These are phyloP conservation scores for Colletotrichum sp. DNA, from an alignment of 2,329 filamentous ascomycete species.

Conservation along the genomic window DNA sequence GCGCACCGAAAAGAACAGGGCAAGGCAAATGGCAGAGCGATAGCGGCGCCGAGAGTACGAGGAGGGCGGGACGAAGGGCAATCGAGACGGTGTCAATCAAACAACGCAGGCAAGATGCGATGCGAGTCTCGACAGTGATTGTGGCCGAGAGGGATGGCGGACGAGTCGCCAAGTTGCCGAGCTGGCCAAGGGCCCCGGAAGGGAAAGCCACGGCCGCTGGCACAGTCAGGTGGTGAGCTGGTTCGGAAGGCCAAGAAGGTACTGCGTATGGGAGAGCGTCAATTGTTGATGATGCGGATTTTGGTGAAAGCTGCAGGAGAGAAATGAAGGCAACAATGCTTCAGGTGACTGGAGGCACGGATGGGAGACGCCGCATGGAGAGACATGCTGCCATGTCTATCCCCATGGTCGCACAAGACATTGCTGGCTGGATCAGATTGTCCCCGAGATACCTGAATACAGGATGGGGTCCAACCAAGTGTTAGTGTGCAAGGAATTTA, in stretches of 20 bases:
- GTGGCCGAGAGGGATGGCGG: not conserved
- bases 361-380: not conserved
- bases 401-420: not conserved
- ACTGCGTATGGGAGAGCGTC: not conserved
- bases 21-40: not conserved
- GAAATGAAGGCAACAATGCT: not conserved
- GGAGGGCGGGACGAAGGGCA: not conserved
- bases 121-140: not conserved
- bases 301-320: not conserved
- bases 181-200: not conserved
- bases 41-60: not conserved
- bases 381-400: not conserved
- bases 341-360: not conserved
- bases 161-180: constrained; percentile 6
- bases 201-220: constrained; percentile 1
- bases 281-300: not conserved
- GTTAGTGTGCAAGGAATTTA: not conserved
- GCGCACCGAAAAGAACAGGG: not conserved
- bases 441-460: not conserved
- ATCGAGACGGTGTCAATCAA: not conserved
- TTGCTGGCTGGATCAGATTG: not conserved
- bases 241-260: not conserved
- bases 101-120: not conserved
- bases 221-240: not conserved
- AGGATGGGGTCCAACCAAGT: not conserved